A percentile compares a stretch with the other conserved stretches of the same genome.
Conservation (phyloP, 495 filamentous ascomycete genomes). For the Aspergillus campestris region DNA sequence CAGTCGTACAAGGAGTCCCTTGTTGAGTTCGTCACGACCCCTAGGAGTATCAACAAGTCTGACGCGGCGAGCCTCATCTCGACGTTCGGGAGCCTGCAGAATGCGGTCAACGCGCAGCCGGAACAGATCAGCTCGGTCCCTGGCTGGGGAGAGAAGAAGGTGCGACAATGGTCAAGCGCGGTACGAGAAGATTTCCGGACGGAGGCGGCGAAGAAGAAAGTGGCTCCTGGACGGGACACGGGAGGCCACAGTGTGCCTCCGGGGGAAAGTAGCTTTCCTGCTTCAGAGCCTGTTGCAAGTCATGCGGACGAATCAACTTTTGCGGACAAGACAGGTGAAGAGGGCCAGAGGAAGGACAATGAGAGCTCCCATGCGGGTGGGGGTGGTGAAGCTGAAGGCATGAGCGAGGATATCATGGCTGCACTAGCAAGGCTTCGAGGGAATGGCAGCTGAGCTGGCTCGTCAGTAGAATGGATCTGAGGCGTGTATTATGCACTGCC, state of each 20-base stretch:
- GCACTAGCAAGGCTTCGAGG: constrained; percentile 48
- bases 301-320: not conserved
- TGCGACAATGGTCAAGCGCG: constrained; percentile 68
- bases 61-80: constrained; percentile 82
- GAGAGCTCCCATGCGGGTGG: constrained; percentile 1
- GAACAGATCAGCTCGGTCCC: constrained; percentile 75
- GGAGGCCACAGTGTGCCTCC: constrained; percentile 2
- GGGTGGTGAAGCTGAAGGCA: constrained; percentile 19
- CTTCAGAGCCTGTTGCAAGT: too few relatives aligned
- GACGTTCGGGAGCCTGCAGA: constrained; percentile 77
- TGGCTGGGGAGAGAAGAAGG: constrained; percentile 95
- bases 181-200: constrained; percentile 79
- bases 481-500: too few relatives aligned
- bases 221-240: constrained; percentile 14
- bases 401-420: constrained; percentile 47
- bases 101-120: constrained; percentile 76
- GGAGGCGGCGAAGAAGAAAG: constrained; percentile 54
- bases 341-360: not conserved
- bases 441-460: constrained; percentile 9
- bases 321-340: constrained; percentile 6
- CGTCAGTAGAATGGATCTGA: not conserved
- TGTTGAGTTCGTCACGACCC: constrained; percentile 88
- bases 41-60: constrained; percentile 85
- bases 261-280: too few relatives aligned
- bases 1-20: constrained; percentile 78